A percentile compares a stretch with the other conserved stretches of the same genome.
phyloP scores from a whole-genome alignment of 1,284 basidiomycete genomes.

The Abortiporus biennis region DNA sequence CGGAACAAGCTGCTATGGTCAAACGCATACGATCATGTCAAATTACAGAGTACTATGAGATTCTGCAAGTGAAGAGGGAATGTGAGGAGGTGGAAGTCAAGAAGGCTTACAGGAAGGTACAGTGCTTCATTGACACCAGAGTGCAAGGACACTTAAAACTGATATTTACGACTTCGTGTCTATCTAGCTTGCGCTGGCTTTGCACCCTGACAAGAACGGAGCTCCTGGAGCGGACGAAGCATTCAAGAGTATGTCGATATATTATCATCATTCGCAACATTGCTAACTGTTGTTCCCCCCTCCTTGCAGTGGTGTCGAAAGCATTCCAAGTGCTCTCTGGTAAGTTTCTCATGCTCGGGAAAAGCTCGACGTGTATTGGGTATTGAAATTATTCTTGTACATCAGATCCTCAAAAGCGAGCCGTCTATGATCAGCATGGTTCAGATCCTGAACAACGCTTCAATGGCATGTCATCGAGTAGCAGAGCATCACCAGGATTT shows the following conservation, averaged over 20 bases:
- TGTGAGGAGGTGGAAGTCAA: constrained; percentile 92
- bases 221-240: constrained; percentile 98
- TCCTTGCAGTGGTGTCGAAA: constrained; percentile 85
- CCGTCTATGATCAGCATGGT: constrained; percentile 83
- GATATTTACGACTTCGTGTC: constrained; percentile 1
- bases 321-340: constrained; percentile 93
- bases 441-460: constrained; percentile 82
- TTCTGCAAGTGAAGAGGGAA: constrained; percentile 77
- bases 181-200: constrained; percentile 77
- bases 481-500: constrained; percentile 40
- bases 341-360: constrained; percentile 17
- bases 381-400: constrained; percentile 7
- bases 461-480: constrained; percentile 48
- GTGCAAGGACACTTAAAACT: constrained; percentile 9
- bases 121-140: constrained; percentile 13
- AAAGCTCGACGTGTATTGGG: constrained; percentile 1
- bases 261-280: constrained; percentile 1
- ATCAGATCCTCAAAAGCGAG: constrained; percentile 88
- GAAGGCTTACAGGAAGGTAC: constrained; percentile 95
- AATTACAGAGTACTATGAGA: constrained; percentile 91
- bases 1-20: constrained; percentile 83
- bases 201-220: constrained; percentile 98
- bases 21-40: constrained; percentile 84
- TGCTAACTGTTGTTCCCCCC: constrained; percentile 5
- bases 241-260: constrained; percentile 79